phyloP scores from a whole-genome alignment of 495 filamentous ascomycete species.

The Penicillium verhagenii region DNA sequence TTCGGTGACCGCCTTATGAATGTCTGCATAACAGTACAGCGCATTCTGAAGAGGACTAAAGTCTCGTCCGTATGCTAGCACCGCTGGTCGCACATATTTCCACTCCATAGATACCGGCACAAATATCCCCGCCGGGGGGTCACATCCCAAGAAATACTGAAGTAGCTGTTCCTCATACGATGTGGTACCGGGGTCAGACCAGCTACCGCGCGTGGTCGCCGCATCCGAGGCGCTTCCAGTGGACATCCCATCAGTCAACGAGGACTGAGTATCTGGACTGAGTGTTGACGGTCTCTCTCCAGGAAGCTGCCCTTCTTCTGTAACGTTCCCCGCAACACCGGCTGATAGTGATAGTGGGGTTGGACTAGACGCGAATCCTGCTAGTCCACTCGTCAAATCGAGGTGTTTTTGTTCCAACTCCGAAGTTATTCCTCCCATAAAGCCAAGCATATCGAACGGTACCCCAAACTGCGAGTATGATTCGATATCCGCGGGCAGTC shows the following conservation, averaged over 20 bases:
- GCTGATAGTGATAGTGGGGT: slow-evolving; percentile 13
- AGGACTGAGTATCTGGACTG: slow-evolving; percentile 17
- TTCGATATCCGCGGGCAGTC: slow-evolving; percentile 12
- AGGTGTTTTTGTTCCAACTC: slow-evolving; percentile 41
- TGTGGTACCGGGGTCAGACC: slow-evolving; percentile 18
- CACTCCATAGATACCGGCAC: slow-evolving; percentile 36
- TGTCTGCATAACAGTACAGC: slow-evolving; percentile 39
- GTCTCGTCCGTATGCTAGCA: slow-evolving; percentile 26
- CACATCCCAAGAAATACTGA: slow-evolving; percentile 31
- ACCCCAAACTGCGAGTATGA: slow-evolving; percentile 19
- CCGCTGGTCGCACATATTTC: slow-evolving; percentile 31
- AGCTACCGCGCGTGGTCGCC: slow-evolving; percentile 16
- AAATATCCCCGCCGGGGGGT: slow-evolving; percentile 37
- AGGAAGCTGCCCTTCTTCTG: slow-evolving; percentile 13
- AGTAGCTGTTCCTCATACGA: slow-evolving; percentile 38
- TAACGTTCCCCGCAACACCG: not conserved
- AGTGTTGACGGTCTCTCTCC: slow-evolving; percentile 10
- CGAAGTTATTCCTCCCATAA: slow-evolving; percentile 41
- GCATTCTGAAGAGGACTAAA: slow-evolving; percentile 31
- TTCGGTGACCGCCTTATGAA: slow-evolving; percentile 25
- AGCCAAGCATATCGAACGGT: slow-evolving; percentile 40
- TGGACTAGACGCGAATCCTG: slow-evolving; percentile 16
- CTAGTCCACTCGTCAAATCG: slow-evolving; percentile 30
- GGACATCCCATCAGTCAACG: slow-evolving; percentile 15
- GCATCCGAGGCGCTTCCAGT: slow-evolving; percentile 17